Percentiles rank a stretch among this genome's conserved stretches.
Evolutionary conservation across 2,329 filamentous ascomycete species (phyloP).

Genomic region (Sclerotinia subarctica): DNA sequence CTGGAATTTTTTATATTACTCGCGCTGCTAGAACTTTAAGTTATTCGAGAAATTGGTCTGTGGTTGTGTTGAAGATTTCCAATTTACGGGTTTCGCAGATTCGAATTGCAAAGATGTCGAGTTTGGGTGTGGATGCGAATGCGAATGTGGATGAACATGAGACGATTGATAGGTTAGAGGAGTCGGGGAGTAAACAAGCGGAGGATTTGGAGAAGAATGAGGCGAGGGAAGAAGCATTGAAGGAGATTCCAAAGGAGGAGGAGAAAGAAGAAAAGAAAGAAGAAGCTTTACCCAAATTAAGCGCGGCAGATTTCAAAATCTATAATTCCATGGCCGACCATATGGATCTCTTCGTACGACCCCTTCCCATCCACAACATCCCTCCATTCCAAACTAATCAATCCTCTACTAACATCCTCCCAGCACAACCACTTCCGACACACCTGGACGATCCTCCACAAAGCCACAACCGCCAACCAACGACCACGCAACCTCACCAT

Average conservation of each 20-base stretch:
- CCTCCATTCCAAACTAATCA: background rate
- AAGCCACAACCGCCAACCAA: constrained; percentile 56
- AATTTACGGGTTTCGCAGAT: background rate
- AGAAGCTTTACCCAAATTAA: constrained; percentile 50
- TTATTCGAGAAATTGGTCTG: background rate
- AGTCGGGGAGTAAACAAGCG: constrained; percentile 51
- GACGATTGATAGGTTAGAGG: constrained; percentile 52
- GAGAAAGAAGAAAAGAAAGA: constrained; percentile 27
- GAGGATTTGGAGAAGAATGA: constrained; percentile 39
- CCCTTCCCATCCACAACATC: background rate
- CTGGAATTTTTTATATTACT: background rate
- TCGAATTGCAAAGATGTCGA: constrained; percentile 12
- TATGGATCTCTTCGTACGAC: constrained; percentile 59
- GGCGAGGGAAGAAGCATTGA: constrained; percentile 47
- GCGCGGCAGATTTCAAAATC: constrained; percentile 53
- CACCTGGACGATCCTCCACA: constrained; percentile 69
- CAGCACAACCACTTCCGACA: constrained; percentile 75
- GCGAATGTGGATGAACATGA: background rate
- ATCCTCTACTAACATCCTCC: background rate
- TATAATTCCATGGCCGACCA: constrained; percentile 62
- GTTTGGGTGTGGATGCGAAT: background rate
- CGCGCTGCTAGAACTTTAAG: background rate
- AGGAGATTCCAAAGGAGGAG: constrained; percentile 37
- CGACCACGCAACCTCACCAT: constrained; percentile 64
- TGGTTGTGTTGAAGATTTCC: background rate